Evolutionary conservation across 176 grass and related monocot species (phyloP).

Genomic region (Cocos nucifera): DNA sequence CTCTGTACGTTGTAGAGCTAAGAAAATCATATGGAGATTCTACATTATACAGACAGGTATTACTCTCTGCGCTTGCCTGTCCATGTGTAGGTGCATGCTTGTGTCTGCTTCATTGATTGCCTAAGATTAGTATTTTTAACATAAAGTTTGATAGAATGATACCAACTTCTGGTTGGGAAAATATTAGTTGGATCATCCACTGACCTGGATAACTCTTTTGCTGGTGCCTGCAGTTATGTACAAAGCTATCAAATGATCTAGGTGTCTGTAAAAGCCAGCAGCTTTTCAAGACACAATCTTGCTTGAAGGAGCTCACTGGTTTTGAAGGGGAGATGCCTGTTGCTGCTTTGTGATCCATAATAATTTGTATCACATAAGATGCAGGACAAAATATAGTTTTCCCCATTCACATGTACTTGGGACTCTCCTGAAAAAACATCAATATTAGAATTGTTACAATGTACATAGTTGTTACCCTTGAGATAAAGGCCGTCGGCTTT

Average conservation of each 20-base stretch:
- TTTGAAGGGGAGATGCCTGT: conserved; percentile 7
- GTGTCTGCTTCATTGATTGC: neutral
- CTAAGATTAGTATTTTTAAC: neutral
- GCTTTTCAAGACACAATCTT: neutral
- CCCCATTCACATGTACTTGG: too few relatives aligned
- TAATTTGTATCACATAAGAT: too few relatives aligned
- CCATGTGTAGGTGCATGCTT: too few relatives aligned
- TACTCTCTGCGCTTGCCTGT: neutral
- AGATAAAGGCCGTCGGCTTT: too few relatives aligned
- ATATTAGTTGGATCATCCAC: too few relatives aligned
- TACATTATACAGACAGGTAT: conserved; percentile 64
- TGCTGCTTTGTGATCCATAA: neutral
- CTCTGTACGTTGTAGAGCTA: conserved; percentile 74
- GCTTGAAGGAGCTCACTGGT: neutral
- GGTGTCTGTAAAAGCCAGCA: conserved; percentile 42
- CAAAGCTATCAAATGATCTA: conserved; percentile 52
- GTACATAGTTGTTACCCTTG: too few relatives aligned
- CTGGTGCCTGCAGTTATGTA: conserved; percentile 46
- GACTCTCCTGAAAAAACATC: too few relatives aligned
- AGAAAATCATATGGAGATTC: conserved; percentile 65
- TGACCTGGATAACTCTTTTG: too few relatives aligned
- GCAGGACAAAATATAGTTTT: too few relatives aligned
- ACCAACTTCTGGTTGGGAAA: too few relatives aligned
- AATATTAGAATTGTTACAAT: too few relatives aligned
- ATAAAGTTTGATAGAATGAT: too few relatives aligned